These are phyloP conservation scores for Ceratocystiopsis sp. DNA, from an alignment of 2,329 filamentous ascomycete genomes.

Conservation along the genomic window DNA sequence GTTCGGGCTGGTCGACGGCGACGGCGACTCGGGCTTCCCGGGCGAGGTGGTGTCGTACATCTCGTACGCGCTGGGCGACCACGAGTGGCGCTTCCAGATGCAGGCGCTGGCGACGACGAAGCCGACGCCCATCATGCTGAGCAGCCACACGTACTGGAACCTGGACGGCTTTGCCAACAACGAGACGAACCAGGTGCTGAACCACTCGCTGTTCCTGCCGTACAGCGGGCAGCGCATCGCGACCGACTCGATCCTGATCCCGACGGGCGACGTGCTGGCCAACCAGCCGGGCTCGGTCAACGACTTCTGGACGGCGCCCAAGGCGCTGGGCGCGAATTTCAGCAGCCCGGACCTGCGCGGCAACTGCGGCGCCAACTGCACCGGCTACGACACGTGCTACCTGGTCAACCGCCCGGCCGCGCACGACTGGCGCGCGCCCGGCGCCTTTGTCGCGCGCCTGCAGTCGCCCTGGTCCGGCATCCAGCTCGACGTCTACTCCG, in stretches of 20 bases:
- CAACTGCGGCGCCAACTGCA: slow-evolving; percentile 70
- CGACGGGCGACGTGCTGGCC: slow-evolving; percentile 57
- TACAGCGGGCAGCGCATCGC: slow-evolving; percentile 54
- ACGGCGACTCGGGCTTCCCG: slow-evolving; percentile 61
- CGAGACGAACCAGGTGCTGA: slow-evolving; percentile 44
- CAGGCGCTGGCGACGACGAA: slow-evolving; percentile 52
- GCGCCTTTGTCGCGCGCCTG: slow-evolving; percentile 45
- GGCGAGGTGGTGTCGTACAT: slow-evolving; percentile 59
- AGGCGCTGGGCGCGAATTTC: slow-evolving; percentile 59
- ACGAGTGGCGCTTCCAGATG: slow-evolving; percentile 59
- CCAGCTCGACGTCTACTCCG: slow-evolving; percentile 60
- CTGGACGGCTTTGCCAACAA: slow-evolving; percentile 64
- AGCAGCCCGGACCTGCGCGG: slow-evolving; percentile 39
- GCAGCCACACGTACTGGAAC: slow-evolving; percentile 64
- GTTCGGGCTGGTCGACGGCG: slow-evolving; percentile 56
- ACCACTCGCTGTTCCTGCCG: slow-evolving; percentile 58
- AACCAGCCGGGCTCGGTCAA: slow-evolving; percentile 53
- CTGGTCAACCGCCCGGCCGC: slow-evolving; percentile 44
- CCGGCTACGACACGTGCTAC: slow-evolving; percentile 64
- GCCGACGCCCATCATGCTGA: slow-evolving; percentile 72
- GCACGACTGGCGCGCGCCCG: slow-evolving; percentile 45
- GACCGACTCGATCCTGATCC: slow-evolving; percentile 55
- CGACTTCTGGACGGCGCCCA: slow-evolving; percentile 68
- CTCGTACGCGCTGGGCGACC: slow-evolving; percentile 51
- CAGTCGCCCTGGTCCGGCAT: slow-evolving; percentile 67